Evolutionary conservation across 2,329 filamentous ascomycete genomes (phyloP).

Genomic region (Exophiala sp.): DNA sequence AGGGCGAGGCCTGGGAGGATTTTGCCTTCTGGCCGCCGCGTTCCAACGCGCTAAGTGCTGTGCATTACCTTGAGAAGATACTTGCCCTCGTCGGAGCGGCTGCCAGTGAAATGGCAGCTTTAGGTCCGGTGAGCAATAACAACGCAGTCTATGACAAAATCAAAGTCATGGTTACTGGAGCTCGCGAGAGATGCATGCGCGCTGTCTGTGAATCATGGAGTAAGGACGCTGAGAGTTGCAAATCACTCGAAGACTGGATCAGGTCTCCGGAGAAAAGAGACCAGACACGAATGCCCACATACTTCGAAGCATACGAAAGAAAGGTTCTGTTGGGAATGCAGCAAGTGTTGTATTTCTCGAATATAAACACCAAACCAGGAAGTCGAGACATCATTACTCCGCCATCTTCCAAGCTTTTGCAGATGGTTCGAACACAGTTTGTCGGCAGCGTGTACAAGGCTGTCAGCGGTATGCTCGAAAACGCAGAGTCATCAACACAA

Average conservation of each 20-base stretch:
- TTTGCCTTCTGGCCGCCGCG: constrained; percentile 94
- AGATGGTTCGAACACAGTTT: constrained; percentile 88
- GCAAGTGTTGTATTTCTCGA: constrained; percentile 89
- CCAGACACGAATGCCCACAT: constrained; percentile 83
- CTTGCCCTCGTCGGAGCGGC: constrained; percentile 79
- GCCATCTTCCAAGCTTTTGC: constrained; percentile 79
- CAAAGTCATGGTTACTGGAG: constrained; percentile 68
- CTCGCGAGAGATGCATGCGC: constrained; percentile 79
- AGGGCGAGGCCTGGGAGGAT: constrained; percentile 85
- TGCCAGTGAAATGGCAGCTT: constrained; percentile 76
- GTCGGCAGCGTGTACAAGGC: constrained; percentile 92
- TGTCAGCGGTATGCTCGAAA: constrained; percentile 93
- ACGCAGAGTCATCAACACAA: constrained; percentile 74
- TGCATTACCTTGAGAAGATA: constrained; percentile 81
- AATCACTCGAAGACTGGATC: constrained; percentile 90
- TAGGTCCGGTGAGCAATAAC: constrained; percentile 62
- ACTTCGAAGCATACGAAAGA: constrained; percentile 81
- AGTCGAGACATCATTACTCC: constrained; percentile 75
- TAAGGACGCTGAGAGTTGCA: constrained; percentile 87
- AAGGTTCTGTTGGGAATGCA: constrained; percentile 82
- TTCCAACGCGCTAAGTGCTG: constrained; percentile 87
- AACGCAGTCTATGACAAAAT: constrained; percentile 64
- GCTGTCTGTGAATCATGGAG: constrained; percentile 91
- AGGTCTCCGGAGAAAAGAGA: constrained; percentile 76
- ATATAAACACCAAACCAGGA: constrained; percentile 72